Base-by-base conservation (phyloP, 768 basidiomycete genomes). In the Boletus bicolor region DNA sequence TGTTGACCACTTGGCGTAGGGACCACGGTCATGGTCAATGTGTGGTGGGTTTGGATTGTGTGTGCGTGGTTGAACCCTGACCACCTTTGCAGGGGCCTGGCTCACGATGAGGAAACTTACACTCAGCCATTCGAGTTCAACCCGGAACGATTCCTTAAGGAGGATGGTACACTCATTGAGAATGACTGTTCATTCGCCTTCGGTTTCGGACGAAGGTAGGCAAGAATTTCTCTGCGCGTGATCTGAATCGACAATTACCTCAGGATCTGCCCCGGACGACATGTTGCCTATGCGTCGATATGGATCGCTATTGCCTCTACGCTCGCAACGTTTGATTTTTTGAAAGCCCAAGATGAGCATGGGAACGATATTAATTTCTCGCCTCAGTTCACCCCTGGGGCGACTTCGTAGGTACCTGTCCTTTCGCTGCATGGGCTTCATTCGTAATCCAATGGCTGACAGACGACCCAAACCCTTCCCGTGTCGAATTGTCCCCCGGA, bases 71-170 rank as follows among this genome's bases (percentile, higher is more conserved):
- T 14, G 45, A 44, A 10, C 7, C 5, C 44, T 51, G 15, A 66
- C 21, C 10, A n/a, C 24, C 43, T 44, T 15, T 17, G 15, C 38
- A 78, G 74, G 76, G 74, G 66, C 8, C 68, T 82, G 56, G 61
- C 68, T 9, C 73, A 74, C 36, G 73, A 80, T 43, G 66, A 68
- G 43, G 57, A 63, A 19, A 63, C 70, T 5, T 82, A 77, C 51
- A 57, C 68, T 2, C 60, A 78, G 41, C 77, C 81, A 5, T 61
- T 72, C 7, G 59, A 61, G 11, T 82, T 79, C 60, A 58, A 62
- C 1, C 81, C 79, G 11, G 73, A 74, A 19, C 69, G 79, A 12
- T 81, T 73, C 44, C 1, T 69, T 1, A 59, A 44, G 30, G 51
- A 57, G 12, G 54, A 70, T 44, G 68, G 58, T 17, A 49, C 56